Base-by-base conservation (phyloP, 345 rosid species). In the Acer campestre region DNA sequence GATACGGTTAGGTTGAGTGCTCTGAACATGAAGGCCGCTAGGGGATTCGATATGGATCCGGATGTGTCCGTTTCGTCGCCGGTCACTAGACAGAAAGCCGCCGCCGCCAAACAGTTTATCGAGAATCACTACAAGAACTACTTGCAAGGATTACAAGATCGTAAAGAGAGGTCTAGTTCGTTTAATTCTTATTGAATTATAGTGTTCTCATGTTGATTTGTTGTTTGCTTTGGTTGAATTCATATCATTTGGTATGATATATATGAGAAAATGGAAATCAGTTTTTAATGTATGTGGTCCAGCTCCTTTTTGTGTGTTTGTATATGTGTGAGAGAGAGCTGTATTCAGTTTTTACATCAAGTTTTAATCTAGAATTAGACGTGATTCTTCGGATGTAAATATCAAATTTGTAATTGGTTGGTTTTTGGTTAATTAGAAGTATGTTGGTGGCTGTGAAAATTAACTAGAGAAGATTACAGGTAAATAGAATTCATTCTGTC, bases 121-220 rank as follows among this genome's bases (percentile, higher is more conserved):
- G 99, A 95, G 94, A 95, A 95, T 84, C 98, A 95, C 80, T 95
- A 93, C 68, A 95, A 93, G 86, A 95, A 95, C 68, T 80, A 92
- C 84, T 86, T 89, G 83, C 99, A 95, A 90, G 98, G 98, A 65
- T 77, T 95, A 74, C 98, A 89, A 84, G 98, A 95, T 79, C 98
- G 99, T 48, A 89, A 78, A 87, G 99, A 95, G 75, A 92, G 99
- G 98, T 95, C 38, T 6, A 31, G 18, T 56, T 64, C 48, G 29
- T 68, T 53, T 9, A 2, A 35, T 67, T 55, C 8, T 71, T 10
- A 27, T 51, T 63, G 18, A 61, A 10, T 77, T 68, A 14, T 46
- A 12, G 49, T 46, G 46, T 61, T 68, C 31, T 10, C 70, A 27
- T 42, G 20, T 40, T 25, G 49, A 10, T 46, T 46, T 46, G 49